Percentiles rank a stretch among this genome's conserved stretches.
Conservation (phyloP, 1,139 yeast species). For the Debaryomyces nepalensis region DNA sequence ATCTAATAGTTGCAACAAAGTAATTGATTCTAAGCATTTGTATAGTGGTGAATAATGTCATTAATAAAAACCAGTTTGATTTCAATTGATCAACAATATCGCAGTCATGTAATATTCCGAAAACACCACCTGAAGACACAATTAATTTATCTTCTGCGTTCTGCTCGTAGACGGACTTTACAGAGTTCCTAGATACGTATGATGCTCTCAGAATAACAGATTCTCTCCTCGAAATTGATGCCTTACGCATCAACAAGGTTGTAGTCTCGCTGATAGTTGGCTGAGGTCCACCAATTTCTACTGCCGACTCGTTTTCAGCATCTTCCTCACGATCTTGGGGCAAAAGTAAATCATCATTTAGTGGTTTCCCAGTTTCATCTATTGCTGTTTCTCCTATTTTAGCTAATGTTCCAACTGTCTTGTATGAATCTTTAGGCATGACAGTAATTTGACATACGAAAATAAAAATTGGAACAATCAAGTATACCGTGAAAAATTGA, state of each 20-base stretch:
- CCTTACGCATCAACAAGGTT: conserved; percentile 43
- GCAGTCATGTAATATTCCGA: conserved; percentile 80
- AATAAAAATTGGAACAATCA: conserved; percentile 76
- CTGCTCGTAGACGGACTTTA: conserved; percentile 66
- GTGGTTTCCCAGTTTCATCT: conserved; percentile 62
- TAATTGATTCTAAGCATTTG: conserved; percentile 92
- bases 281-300: conserved; percentile 24
- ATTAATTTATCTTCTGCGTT: conserved; percentile 61
- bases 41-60: conserved; percentile 77
- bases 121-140: conserved; percentile 69
- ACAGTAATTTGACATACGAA: conserved; percentile 69
- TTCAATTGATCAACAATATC: conserved; percentile 64
- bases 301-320: conserved; percentile 11
- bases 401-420: conserved; percentile 68
- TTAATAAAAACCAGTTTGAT: conserved; percentile 78
- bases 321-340: conserved; percentile 37
- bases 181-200: conserved; percentile 36
- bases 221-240: conserved; percentile 40
- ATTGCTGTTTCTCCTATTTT: conserved; percentile 71
- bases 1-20: conserved; percentile 83
- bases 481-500: conserved; percentile 66
- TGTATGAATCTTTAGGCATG: conserved; percentile 81
- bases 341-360: conserved; percentile 43
- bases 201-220: conserved; percentile 43
- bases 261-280: conserved; percentile 51